Percentiles rank a stretch among this genome's conserved stretches.
Conservation (phyloP, 2,329 filamentous ascomycete species). For the Xylaria hypoxylon region DNA sequence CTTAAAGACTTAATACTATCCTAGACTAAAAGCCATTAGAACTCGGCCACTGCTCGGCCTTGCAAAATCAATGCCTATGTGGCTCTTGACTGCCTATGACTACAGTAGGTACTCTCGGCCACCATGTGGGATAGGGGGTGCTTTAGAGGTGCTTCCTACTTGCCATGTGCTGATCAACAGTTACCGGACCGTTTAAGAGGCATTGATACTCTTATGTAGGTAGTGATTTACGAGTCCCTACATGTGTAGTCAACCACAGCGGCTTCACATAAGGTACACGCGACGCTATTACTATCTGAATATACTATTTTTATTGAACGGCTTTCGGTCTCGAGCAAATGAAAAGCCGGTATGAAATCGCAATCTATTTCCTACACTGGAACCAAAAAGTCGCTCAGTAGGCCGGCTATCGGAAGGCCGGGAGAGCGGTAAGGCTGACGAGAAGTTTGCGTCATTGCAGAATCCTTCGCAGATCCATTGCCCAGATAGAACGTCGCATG, state of each 20-base stretch:
- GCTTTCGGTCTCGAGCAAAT: background rate
- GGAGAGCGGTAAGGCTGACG: slow-evolving; percentile 20
- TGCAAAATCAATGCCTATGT: too few species aligned
- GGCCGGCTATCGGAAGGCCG: background rate
- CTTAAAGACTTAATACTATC: too few species aligned
- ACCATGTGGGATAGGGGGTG: too few species aligned
- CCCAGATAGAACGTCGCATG: background rate
- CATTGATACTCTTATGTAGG: background rate
- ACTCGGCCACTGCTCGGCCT: too few species aligned
- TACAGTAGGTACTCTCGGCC: too few species aligned
- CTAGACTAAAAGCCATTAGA: too few species aligned
- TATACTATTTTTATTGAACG: background rate
- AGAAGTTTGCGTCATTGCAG: slow-evolving; percentile 30
- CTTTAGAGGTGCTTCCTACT: too few species aligned
- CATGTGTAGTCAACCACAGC: background rate
- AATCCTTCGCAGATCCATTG: slow-evolving; percentile 34
- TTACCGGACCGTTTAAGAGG: too few species aligned
- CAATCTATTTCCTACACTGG: background rate
- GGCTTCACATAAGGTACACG: background rate
- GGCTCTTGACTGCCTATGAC: too few species aligned
- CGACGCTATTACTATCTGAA: background rate
- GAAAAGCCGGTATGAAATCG: background rate
- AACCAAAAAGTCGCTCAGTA: background rate
- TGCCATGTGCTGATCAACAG: too few species aligned
- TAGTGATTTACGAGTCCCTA: too few species aligned